Conservation (phyloP, 176 grass and related monocot species). For the Zizania latifolia region DNA sequence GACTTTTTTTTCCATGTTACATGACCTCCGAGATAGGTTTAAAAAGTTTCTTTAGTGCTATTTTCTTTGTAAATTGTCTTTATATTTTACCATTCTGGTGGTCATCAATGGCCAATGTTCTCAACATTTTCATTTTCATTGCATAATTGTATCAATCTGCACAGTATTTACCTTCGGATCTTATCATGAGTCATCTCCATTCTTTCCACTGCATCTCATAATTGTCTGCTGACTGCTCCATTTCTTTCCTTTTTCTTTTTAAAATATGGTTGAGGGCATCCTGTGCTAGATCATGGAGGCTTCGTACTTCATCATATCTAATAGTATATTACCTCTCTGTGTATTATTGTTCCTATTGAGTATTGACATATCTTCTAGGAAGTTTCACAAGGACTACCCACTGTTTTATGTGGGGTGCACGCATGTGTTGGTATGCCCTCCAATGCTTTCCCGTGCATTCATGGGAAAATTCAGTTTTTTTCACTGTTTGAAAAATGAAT, state of each 20-base stretch:
- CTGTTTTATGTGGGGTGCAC: background rate
- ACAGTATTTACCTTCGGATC: background rate
- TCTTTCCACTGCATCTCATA: background rate
- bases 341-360: background rate
- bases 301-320: background rate
- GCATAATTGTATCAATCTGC: background rate
- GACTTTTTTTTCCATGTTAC: background rate
- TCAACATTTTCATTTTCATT: background rate
- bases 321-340: background rate
- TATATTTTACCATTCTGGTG: background rate
- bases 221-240: background rate
- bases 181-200: background rate
- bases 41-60: background rate
- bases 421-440: background rate
- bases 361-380: background rate
- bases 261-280: background rate
- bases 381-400: background rate
- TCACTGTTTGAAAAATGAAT: background rate
- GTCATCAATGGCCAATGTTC: background rate
- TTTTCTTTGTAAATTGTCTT: background rate
- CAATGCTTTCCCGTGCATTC: background rate
- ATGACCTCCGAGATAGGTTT: background rate
- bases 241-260: background rate
- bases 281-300: background rate
- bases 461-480: background rate